Evolutionary conservation across 257 asterid genomes (phyloP), one percentile per base, ranked within the genome.

Genomic region (Plectranthus barbatus): DNA sequence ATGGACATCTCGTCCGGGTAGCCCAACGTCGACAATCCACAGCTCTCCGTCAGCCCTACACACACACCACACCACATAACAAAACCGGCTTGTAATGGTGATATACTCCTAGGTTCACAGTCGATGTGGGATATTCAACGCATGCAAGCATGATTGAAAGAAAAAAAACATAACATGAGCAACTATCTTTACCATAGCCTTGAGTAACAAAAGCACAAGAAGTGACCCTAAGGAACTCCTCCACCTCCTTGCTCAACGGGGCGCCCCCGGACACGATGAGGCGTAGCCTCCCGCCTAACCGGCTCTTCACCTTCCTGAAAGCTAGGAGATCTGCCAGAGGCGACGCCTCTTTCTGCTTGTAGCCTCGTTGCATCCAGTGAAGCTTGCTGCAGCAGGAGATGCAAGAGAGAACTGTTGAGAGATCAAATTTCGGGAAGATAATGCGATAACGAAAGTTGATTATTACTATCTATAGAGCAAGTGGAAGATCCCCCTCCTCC

Each of bases 191-290:
- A 92, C 99, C 99, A 56, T 92, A 92, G 74, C 99, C 99, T 83
- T 92, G 99, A 24, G 81, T 73, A 9, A 92, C 95, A 76, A 92
- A 92, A 62, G 94, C 97, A 72, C 99, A 89, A 0, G 96, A 79
- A 20, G 97, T 89, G 33, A 92, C 99, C 41, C 99, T 76, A 50
- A 89, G 80, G 82, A 92, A 92, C 67, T 89, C 96, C 82, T 92
- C 97, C 50, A 92, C 86, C 73, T 92, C 99, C 47, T 78, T 75
- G 79, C 99, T 79, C 33, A 92, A 76, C 9, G 96, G 93, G 23
- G 99, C 99, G n/a, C 97, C 99, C 20, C 99, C 97, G 15, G 97
- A 89, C 63, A 92, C 91, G 36, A 92, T 79, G 14, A 92, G 83
- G 23, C 99, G 99, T 50, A 92, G 64, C 56, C 97, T 74, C 46